Evolutionary conservation across 2,329 filamentous ascomycete species (phyloP), one percentile per base, ranked within the genome.

Genomic region (Ophiobolus disseminans): DNA sequence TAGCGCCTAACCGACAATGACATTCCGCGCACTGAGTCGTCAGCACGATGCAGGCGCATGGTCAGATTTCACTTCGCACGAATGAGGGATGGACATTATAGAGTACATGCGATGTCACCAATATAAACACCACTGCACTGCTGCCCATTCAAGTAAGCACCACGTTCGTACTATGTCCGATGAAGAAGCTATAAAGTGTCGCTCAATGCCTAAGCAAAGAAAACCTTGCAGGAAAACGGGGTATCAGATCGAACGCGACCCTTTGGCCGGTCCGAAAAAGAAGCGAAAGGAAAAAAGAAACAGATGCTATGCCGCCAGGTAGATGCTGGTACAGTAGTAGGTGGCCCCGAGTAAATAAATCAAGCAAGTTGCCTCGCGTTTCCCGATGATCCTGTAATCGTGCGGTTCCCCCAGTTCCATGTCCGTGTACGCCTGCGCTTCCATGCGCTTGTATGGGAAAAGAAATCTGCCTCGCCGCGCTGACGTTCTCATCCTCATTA

Each of bases 171-270:
- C 40, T 34, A 19, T 35, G 40, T 31, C 52, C 38, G 44, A 48
- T 30, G 37, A 45, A 46, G 50, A 50, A 57, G 36, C 40, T 55
- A 50, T 34, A 51, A 30, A 44, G 41, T 43, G 45, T 30, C 41
- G 37, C 22, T 31, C 42, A 45, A 40, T 35, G n/a, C n/a, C n/a
- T n/a, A n/a, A n/a, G n/a, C n/a, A n/a, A n/a, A 58, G 48, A 25
- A 49, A 37, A 40, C 43, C 38, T 43, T 43, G 50, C 45, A 40
- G 38, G 17, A 45, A 47, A 52, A 53, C 55, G 62, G 61, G 66
- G 66, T 69, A 69, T 69, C 66, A 68, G 57, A 60, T 64, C 53
- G 55, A 60, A 60, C 46, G 46, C 43, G 50, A 41, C 55, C 57
- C 58, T 35, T 58, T 50, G 46, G 41, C 36, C 48, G 22, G 23